Percentiles rank a stretch among this genome's conserved stretches.
Evolutionary conservation across 164 flowering plant species (phyloP).

Genomic region (Brasenia schreberi): DNA sequence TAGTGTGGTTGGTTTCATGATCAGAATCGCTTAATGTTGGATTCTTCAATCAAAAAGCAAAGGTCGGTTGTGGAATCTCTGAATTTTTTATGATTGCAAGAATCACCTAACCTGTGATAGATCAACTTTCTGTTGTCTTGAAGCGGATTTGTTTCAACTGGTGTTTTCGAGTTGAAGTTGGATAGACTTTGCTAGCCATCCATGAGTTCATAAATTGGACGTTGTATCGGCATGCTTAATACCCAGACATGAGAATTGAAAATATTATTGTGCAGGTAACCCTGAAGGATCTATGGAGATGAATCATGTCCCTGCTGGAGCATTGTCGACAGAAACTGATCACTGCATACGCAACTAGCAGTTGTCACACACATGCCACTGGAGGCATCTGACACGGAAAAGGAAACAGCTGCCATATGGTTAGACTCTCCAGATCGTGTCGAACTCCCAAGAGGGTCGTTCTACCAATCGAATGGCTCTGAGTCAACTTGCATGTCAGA

Average conservation of each 20-base stretch:
- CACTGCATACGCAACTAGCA: neutral
- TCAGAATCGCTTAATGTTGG: too few relatives aligned
- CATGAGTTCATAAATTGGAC: too few relatives aligned
- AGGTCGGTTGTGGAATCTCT: too few relatives aligned
- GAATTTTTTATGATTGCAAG: too few relatives aligned
- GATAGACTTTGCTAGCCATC: too few relatives aligned
- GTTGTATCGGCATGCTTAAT: too few relatives aligned
- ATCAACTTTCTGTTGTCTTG: too few relatives aligned
- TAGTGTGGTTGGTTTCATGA: too few relatives aligned
- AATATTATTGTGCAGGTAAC: neutral
- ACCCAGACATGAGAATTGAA: neutral
- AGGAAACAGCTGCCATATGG: neutral
- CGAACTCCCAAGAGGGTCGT: slow-evolving; percentile 10
- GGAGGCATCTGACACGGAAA: neutral
- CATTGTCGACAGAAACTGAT: neutral
- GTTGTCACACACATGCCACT: neutral
- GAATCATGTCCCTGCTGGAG: neutral
- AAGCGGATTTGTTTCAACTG: too few relatives aligned
- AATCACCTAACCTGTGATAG: too few relatives aligned
- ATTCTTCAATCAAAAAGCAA: too few relatives aligned
- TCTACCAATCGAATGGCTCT: slow-evolving; percentile 72
- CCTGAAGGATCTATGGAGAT: neutral
- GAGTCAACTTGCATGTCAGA: slow-evolving; percentile 87
- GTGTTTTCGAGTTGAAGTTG: too few relatives aligned
- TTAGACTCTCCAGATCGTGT: neutral